Evolutionary conservation across 352 stramenopile species (phyloP).

Genomic region (Aphanomyces euteiches): DNA sequence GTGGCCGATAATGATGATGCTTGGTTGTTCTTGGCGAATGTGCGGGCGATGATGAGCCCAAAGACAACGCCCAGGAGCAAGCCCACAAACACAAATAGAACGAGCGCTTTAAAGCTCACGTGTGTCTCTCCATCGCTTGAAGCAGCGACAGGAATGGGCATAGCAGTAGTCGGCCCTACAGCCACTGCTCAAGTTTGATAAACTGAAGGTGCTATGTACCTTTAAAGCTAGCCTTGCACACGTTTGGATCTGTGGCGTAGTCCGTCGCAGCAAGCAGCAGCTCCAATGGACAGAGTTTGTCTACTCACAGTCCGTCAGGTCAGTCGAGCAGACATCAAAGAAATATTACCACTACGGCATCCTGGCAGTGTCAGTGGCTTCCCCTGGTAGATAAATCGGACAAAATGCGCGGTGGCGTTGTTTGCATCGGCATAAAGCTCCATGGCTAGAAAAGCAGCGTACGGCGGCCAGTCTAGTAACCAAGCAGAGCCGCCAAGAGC

Average conservation of each 20-base stretch:
- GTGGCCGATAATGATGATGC: neutral
- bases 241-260: conserved; percentile 8
- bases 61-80: conserved; percentile 23
- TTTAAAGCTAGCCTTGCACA: neutral
- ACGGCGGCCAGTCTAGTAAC: conserved; percentile 22
- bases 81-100: conserved; percentile 15
- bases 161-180: neutral
- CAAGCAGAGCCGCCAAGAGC: conserved; percentile 11
- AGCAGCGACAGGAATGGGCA: neutral
- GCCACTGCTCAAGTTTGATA: neutral
- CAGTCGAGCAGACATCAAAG: too few relatives aligned
- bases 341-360: neutral
- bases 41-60: conserved; percentile 19
- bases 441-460: conserved; percentile 13
- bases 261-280: neutral
- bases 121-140: neutral
- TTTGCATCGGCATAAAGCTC: conserved; percentile 5
- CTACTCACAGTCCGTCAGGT: neutral
- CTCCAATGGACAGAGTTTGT: conserved; percentile 11
- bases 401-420: neutral
- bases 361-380: conserved; percentile 6
- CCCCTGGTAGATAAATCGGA: conserved; percentile 22
- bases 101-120: conserved; percentile 20
- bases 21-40: conserved; percentile 4
- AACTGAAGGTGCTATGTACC: neutral